A percentile compares a stretch with the other conserved stretches of the same genome.
phyloP scores from a whole-genome alignment of 2,329 filamentous ascomycete genomes.

The Biscogniauxia mediterranea region DNA sequence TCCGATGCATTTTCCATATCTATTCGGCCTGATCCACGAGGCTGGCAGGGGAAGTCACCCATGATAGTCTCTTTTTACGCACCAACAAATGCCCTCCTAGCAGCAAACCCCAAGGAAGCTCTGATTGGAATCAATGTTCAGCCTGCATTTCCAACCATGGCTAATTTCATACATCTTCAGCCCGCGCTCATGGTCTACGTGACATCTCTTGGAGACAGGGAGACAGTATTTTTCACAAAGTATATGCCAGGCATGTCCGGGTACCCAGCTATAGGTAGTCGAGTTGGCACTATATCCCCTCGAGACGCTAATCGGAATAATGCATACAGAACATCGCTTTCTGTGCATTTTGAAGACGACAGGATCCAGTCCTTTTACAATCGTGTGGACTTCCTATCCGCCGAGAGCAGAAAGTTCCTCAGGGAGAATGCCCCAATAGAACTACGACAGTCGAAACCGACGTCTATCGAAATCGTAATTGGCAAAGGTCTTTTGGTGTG shows the following conservation, averaged over 20 bases:
- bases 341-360: conserved; percentile 32
- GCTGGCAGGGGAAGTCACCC: conserved; percentile 38
- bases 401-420: conserved; percentile 35
- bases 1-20: conserved; percentile 33
- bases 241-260: conserved; percentile 31
- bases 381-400: conserved; percentile 37
- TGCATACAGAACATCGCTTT: conserved; percentile 23
- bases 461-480: conserved; percentile 41
- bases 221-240: conserved; percentile 36
- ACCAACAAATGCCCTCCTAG: conserved; percentile 35
- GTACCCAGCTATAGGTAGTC: conserved; percentile 8
- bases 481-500: conserved; percentile 31
- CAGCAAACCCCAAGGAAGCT: conserved; percentile 29
- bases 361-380: conserved; percentile 38
- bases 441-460: conserved; percentile 39
- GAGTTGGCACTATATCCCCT: not conserved
- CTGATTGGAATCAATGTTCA: conserved; percentile 35
- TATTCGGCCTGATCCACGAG: conserved; percentile 35
- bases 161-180: conserved; percentile 29
- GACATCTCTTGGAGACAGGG: conserved; percentile 10
- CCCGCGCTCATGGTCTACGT: conserved; percentile 32
- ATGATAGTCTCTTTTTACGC: conserved; percentile 43
- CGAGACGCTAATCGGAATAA: too few species aligned
- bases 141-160: conserved; percentile 23
- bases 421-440: conserved; percentile 37